Conservation (phyloP, 352 stramenopile species). For the Globisporangium spinosum region DNA sequence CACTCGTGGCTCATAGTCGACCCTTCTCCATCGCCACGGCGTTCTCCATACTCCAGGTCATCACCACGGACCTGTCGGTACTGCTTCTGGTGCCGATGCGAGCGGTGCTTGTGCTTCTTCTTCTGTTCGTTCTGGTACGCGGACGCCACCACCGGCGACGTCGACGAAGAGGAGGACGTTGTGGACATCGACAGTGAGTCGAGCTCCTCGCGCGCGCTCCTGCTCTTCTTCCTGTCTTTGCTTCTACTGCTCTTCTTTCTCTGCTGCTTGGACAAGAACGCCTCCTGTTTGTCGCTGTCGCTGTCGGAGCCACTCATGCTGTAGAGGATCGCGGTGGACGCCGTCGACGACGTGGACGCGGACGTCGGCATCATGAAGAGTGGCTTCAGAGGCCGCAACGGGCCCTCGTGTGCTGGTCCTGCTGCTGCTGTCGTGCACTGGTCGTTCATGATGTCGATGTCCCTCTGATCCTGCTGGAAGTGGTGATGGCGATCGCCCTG, state of each 20-base stretch:
- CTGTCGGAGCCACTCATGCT: constrained; percentile 12
- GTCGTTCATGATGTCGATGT: neutral
- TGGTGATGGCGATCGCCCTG: neutral
- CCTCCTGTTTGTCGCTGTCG: constrained; percentile 10
- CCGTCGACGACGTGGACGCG: constrained; percentile 11
- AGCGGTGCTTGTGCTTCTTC: constrained; percentile 4
- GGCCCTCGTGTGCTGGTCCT: neutral
- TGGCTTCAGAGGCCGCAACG: constrained; percentile 4
- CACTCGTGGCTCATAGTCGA: constrained; percentile 12
- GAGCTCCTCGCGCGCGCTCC: neutral
- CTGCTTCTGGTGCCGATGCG: neutral
- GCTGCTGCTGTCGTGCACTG: neutral
- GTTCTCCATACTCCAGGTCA: constrained; percentile 11
- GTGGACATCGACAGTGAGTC: neutral
- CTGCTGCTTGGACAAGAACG: constrained; percentile 4
- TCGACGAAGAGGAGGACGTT: neutral
- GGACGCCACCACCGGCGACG: neutral
- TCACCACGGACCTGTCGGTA: neutral
- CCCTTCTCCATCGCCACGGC: neutral
- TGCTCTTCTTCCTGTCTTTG: neutral
- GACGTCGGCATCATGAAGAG: constrained; percentile 12
- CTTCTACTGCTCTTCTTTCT: neutral
- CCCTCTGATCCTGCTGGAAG: neutral
- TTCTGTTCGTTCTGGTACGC: neutral
- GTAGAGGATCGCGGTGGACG: constrained; percentile 8